Percentiles rank a stretch among this genome's conserved stretches.
phyloP scores from a whole-genome alignment of 306 rosid species.

The Lablab purpureus region DNA sequence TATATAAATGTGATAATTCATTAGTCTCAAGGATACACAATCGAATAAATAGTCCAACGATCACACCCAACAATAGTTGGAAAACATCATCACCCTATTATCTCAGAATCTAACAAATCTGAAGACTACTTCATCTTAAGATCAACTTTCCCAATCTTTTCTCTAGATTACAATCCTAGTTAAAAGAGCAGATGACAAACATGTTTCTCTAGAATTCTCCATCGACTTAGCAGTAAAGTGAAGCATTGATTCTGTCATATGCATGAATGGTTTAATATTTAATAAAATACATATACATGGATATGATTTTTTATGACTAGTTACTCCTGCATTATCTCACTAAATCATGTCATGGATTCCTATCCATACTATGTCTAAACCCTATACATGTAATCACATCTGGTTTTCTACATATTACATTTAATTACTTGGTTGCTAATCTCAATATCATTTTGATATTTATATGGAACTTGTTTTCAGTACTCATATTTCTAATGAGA shows the following conservation, averaged over 20 bases:
- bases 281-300: neutral
- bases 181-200: neutral
- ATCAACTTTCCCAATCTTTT: no score
- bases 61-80: neutral
- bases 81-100: no score
- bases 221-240: no score
- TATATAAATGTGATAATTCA: neutral
- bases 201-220: neutral
- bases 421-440: neutral
- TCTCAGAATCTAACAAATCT: no score
- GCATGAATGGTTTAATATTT: no score
- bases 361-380: constrained; percentile 3
- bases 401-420: neutral
- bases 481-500: neutral
- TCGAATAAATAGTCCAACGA: neutral
- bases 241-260: no score
- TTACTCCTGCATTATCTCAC: neutral
- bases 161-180: neutral
- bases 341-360: neutral
- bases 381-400: neutral
- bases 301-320: neutral
- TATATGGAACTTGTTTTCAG: constrained; percentile 18
- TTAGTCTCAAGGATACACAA: neutral
- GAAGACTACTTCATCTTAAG: no score
- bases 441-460: neutral